These are phyloP conservation scores for Kwoniella newhampshirensis DNA, from an alignment of 768 basidiomycete species.

Conservation along the genomic window DNA sequence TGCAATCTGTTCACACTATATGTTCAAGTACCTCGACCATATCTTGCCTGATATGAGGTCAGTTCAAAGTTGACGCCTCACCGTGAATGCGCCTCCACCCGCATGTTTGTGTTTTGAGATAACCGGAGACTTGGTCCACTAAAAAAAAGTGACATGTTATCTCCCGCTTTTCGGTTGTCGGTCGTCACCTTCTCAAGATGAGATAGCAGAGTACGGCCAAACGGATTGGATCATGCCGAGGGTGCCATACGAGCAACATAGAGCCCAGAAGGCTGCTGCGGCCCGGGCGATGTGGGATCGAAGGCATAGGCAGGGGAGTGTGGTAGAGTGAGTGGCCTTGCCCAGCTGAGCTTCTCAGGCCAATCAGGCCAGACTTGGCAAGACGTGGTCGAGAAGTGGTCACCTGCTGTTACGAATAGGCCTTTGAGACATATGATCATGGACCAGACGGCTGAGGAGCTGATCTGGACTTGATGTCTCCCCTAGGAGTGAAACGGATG, in stretches of 20 bases:
- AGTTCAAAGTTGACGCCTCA: too few species aligned
- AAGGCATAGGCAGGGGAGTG: slow-evolving; percentile 14
- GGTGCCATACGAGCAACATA: slow-evolving; percentile 24
- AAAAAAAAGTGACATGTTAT: neutral
- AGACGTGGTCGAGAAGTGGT: too few species aligned
- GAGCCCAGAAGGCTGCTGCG: slow-evolving; percentile 14
- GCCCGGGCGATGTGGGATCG: neutral
- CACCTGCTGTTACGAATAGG: neutral
- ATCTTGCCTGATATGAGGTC: too few species aligned
- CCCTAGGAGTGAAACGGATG: slow-evolving; percentile 38
- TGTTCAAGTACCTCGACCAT: too few species aligned
- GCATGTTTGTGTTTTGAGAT: neutral
- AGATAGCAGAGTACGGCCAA: too few species aligned
- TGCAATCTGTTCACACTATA: too few species aligned
- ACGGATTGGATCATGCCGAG: slow-evolving; percentile 35
- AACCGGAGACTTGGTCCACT: neutral
- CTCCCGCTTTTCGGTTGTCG: too few species aligned
- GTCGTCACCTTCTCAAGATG: too few species aligned
- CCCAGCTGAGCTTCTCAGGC: neutral
- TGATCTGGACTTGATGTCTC: neutral
- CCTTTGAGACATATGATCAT: neutral
- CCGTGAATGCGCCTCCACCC: too few species aligned
- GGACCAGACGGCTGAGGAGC: too few species aligned
- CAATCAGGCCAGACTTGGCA: neutral
- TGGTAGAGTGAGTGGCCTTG: slow-evolving; percentile 22